These are phyloP conservation scores for Sporothrix pseudoabietina DNA, from an alignment of 2,329 filamentous ascomycete genomes.

Conservation along the genomic window DNA sequence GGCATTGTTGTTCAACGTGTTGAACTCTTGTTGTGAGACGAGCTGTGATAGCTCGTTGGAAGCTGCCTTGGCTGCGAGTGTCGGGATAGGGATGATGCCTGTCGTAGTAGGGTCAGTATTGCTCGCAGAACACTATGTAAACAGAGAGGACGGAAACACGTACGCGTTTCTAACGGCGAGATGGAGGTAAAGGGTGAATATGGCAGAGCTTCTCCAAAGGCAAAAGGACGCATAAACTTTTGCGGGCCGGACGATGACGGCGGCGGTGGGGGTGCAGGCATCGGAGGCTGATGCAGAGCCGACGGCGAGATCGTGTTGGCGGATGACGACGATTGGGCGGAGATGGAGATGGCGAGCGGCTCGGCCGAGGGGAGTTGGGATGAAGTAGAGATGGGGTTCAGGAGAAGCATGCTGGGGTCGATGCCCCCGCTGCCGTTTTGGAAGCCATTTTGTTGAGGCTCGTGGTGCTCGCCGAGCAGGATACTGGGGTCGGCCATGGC, in stretches of 20 bases:
- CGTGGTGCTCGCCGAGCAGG: constrained; percentile 32
- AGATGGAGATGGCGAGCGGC: constrained; percentile 30
- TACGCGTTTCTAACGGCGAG: constrained; percentile 75
- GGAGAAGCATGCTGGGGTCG: constrained; percentile 35
- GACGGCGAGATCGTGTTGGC: constrained; percentile 19
- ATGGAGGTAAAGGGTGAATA: constrained; percentile 81
- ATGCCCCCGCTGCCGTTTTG: constrained; percentile 34
- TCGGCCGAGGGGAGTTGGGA: constrained; percentile 28
- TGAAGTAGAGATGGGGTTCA: constrained; percentile 32
- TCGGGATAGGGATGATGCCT: constrained; percentile 69
- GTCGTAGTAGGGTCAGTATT: constrained; percentile 2
- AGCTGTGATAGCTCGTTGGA: constrained; percentile 54
- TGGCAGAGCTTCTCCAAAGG: constrained; percentile 75
- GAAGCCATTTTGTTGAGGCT: constrained; percentile 34
- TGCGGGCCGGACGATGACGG: constrained; percentile 29
- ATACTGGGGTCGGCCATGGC: constrained; percentile 40
- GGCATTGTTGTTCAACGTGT: constrained; percentile 70
- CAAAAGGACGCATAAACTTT: constrained; percentile 52
- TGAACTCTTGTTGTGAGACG: constrained; percentile 59
- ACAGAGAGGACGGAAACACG: constrained; percentile 35
- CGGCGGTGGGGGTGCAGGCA: constrained; percentile 28
- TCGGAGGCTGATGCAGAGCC: constrained; percentile 13
- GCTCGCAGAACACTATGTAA: background rate
- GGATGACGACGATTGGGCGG: constrained; percentile 28
- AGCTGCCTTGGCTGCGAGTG: constrained; percentile 58